Percentiles rank a stretch among this genome's conserved stretches.
Conservation (phyloP, 768 basidiomycete genomes). For the Glaciozyma martinii region DNA sequence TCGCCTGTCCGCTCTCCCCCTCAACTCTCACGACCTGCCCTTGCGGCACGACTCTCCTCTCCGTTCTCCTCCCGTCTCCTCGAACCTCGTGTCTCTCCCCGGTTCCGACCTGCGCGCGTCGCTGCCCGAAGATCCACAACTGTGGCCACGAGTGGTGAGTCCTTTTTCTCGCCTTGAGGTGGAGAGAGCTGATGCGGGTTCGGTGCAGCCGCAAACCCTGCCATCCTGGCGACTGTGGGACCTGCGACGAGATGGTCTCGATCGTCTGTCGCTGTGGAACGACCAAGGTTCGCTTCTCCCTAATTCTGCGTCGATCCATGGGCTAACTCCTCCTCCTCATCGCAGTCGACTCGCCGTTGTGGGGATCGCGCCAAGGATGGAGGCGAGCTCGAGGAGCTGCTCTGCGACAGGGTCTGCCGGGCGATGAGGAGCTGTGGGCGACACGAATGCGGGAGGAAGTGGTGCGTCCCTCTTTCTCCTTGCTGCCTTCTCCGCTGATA, state of each 20-base stretch:
- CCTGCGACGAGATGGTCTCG: constrained; percentile 60
- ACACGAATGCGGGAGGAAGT: constrained; percentile 73
- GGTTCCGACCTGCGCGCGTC: constrained; percentile 66
- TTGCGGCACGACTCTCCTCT: constrained; percentile 60
- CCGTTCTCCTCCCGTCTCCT: constrained; percentile 37
- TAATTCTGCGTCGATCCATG: no score
- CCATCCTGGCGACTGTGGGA: constrained; percentile 70
- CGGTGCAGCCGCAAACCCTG: constrained; percentile 53
- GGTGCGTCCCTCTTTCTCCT: no score
- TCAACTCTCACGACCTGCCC: constrained; percentile 62
- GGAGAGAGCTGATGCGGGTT: no score
- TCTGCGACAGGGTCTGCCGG: constrained; percentile 71
- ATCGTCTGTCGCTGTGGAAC: constrained; percentile 81
- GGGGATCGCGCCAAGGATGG: constrained; percentile 48
- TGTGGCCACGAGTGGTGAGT: constrained; percentile 83
- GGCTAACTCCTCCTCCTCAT: no score
- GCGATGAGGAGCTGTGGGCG: constrained; percentile 73
- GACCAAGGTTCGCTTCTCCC: no score
- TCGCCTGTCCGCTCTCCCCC: constrained; percentile 67
- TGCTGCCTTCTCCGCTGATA: no score
- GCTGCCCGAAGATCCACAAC: constrained; percentile 56
- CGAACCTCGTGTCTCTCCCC: constrained; percentile 56
- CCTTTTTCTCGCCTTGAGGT: no score
- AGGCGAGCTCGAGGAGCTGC: constrained; percentile 48
- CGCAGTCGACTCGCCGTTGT: no score